phyloP scores from a whole-genome alignment of 306 rosid genomes.

The Aeschynomene evenia region DNA sequence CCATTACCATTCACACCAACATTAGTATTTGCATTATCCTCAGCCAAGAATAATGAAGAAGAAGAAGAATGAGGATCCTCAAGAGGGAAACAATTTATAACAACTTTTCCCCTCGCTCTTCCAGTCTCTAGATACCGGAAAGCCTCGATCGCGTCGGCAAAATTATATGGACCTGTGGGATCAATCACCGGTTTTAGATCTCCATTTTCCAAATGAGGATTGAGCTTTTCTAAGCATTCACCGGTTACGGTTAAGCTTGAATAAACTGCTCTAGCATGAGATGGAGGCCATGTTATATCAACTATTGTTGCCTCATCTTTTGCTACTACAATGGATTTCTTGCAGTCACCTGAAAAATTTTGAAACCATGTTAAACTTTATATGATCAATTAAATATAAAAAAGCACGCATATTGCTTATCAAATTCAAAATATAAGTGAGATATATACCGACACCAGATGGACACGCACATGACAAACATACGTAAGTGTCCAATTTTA shows the following conservation, averaged over 20 bases:
- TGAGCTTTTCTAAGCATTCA: slow-evolving; percentile 37
- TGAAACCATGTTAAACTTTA: neutral
- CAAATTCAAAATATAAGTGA: neutral
- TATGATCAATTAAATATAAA: neutral
- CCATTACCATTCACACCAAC: neutral
- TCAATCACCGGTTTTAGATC: slow-evolving; percentile 45
- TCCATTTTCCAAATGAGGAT: slow-evolving; percentile 36
- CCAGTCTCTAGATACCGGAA: slow-evolving; percentile 44
- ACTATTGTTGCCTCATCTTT: slow-evolving; percentile 34
- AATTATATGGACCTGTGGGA: slow-evolving; percentile 39
- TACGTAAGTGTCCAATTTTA: no score
- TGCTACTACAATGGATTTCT: slow-evolving; percentile 39
- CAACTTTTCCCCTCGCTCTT: slow-evolving; percentile 50
- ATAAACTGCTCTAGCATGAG: slow-evolving; percentile 46
- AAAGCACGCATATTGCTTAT: neutral
- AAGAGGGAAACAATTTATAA: slow-evolving; percentile 28
- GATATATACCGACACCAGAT: no score
- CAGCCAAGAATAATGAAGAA: slow-evolving; percentile 10
- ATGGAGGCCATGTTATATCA: slow-evolving; percentile 51
- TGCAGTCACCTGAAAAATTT: slow-evolving; percentile 39
- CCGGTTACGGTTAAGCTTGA: slow-evolving; percentile 48
- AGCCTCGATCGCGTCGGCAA: slow-evolving; percentile 35
- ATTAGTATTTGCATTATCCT: slow-evolving; percentile 10
- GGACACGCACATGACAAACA: no score
- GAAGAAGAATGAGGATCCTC: neutral